Percentiles rank a stretch among this genome's conserved stretches.
Evolutionary conservation across 495 filamentous ascomycete genomes (phyloP).

Genomic region (Penicillium maclennaniae): DNA sequence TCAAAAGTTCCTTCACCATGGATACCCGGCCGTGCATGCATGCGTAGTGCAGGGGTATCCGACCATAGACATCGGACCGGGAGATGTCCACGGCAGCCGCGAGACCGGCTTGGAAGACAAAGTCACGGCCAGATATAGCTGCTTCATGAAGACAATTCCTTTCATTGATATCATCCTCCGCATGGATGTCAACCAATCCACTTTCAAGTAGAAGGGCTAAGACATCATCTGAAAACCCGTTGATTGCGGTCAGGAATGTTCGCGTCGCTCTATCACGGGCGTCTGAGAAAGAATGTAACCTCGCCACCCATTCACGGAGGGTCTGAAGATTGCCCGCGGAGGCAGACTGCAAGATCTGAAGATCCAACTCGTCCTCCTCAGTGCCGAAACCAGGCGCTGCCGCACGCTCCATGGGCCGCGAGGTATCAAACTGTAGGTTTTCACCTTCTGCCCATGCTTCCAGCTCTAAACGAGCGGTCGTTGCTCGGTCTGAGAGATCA

Average conservation of each 20-base stretch:
- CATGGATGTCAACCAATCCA: conserved; percentile 76
- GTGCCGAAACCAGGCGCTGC: conserved; percentile 60
- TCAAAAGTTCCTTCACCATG: conserved; percentile 72
- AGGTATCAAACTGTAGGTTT: conserved; percentile 72
- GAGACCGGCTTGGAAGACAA: conserved; percentile 72
- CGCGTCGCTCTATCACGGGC: conserved; percentile 72
- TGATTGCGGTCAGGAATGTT: conserved; percentile 82
- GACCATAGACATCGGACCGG: conserved; percentile 84
- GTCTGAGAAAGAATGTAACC: conserved; percentile 52
- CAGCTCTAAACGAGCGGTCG: conserved; percentile 84
- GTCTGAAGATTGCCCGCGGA: conserved; percentile 63
- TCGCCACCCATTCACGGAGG: conserved; percentile 60
- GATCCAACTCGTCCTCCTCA: conserved; percentile 83
- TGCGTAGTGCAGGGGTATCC: conserved; percentile 92
- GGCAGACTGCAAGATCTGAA: conserved; percentile 82
- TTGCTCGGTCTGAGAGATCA: conserved; percentile 92
- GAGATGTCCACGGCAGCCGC: conserved; percentile 67
- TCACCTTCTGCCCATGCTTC: conserved; percentile 97
- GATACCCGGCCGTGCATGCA: conserved; percentile 88
- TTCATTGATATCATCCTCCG: conserved; percentile 95
- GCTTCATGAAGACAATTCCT: conserved; percentile 94
- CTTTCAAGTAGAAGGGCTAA: conserved; percentile 74
- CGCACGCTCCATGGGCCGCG: conserved; percentile 56
- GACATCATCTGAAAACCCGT: conserved; percentile 75
- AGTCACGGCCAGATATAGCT: conserved; percentile 77